phyloP scores from a whole-genome alignment of 1,284 basidiomycete genomes.

The Gomphus bonarii region DNA sequence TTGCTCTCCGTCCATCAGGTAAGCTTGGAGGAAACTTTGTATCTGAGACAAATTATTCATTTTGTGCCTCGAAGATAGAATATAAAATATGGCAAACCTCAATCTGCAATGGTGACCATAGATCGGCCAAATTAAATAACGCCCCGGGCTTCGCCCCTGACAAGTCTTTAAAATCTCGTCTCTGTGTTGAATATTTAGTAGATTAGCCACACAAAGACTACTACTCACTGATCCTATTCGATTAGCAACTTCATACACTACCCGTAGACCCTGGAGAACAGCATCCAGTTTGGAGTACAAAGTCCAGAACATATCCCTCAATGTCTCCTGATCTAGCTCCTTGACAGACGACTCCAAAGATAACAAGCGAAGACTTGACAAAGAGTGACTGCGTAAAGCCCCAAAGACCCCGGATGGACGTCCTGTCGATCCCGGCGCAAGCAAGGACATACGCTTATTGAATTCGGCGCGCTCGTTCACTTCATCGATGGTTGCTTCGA shows the following conservation, averaged over 20 bases:
- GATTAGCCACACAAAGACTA: neutral
- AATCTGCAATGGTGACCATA: conserved; percentile 87
- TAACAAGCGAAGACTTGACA: conserved; percentile 47
- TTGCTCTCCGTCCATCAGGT: conserved; percentile 84
- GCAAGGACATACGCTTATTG: conserved; percentile 44
- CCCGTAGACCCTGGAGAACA: conserved; percentile 86
- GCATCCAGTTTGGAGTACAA: conserved; percentile 95
- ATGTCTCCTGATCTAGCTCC: conserved; percentile 71
- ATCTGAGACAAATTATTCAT: conserved; percentile 40
- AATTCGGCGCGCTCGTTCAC: conserved; percentile 82
- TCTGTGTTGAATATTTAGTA: conserved; percentile 30
- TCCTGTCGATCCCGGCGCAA: conserved; percentile 18
- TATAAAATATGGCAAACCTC: conserved; percentile 49
- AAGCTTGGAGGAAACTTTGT: conserved; percentile 79
- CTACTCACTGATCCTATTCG: conserved; percentile 74
- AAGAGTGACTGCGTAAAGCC: neutral
- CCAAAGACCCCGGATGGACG: conserved; percentile 5
- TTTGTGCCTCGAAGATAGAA: neutral
- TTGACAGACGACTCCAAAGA: conserved; percentile 70
- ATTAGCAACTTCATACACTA: conserved; percentile 85
- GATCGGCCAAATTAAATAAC: conserved; percentile 75
- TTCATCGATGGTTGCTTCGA: conserved; percentile 85
- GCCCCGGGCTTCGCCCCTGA: conserved; percentile 63
- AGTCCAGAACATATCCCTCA: conserved; percentile 96
- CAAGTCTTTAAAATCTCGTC: conserved; percentile 80